Evolutionary conservation across 257 asterid genomes (phyloP).

Genomic region (Solanum medicagineum): DNA sequence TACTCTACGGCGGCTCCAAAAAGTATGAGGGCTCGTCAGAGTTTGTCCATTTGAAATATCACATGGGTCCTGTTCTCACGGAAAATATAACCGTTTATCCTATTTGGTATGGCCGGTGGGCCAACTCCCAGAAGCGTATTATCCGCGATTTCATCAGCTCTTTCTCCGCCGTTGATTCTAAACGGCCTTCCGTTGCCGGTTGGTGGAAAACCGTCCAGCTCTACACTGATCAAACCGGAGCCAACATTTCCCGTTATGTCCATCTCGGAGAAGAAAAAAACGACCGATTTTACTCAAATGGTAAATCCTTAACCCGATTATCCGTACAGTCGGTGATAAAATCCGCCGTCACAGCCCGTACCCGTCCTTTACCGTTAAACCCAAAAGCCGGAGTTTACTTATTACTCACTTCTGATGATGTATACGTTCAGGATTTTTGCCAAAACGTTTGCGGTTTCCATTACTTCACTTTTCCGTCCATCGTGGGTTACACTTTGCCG

Average conservation of each 20-base stretch:
- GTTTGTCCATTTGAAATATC: conserved; percentile 60
- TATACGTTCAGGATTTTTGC: conserved; percentile 67
- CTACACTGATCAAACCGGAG: conserved; percentile 72
- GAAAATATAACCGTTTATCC: conserved; percentile 68
- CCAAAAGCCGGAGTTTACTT: conserved; percentile 65
- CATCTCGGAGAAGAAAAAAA: conserved; percentile 52
- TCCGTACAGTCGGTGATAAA: conserved; percentile 61
- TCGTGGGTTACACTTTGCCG: conserved; percentile 85
- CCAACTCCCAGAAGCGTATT: conserved; percentile 49
- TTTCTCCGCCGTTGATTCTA: conserved; percentile 37
- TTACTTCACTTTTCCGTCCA: conserved; percentile 78
- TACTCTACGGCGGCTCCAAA: conserved; percentile 47
- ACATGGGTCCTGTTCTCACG: conserved; percentile 89
- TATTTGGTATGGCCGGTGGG: conserved; percentile 88
- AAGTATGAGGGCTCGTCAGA: conserved; percentile 86
- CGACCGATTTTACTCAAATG: conserved; percentile 55
- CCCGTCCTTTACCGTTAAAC: conserved; percentile 65
- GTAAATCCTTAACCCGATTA: conserved; percentile 56
- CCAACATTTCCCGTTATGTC: conserved; percentile 44
- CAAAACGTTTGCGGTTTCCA: conserved; percentile 68
- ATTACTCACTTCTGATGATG: conserved; percentile 64
- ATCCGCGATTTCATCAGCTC: conserved; percentile 84
- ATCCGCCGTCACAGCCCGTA: conserved; percentile 44
- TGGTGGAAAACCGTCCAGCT: conserved; percentile 84
- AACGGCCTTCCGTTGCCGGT: conserved; percentile 52